Base-by-base conservation (phyloP, 2,329 filamentous ascomycete genomes). In the Exophiala alcalophila region DNA sequence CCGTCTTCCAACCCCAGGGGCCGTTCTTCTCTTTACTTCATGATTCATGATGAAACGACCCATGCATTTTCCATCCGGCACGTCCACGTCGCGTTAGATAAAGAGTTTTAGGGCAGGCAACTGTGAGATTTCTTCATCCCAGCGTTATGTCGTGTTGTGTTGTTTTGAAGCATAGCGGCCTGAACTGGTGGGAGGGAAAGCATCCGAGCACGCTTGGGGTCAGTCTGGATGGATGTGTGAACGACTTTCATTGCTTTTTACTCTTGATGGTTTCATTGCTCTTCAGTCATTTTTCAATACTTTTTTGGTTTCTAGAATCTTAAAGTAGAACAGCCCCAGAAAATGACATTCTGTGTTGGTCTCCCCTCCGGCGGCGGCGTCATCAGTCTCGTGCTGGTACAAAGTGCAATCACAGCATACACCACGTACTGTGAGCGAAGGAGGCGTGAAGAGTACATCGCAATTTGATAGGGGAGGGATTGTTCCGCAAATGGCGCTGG, bases 31-130 rank as follows among this genome's bases (percentile, higher is more conserved):
- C 30, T 15, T 26, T 41, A 24, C 32, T 21, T 28, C 21, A 49
- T 25, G 33, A 44, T 28, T 45, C 28, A 49, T 41, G 41, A 42
- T 32, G 41, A 40, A 15, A 35, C 35, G 40, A 43, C 23, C n/a
- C 16, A 16, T 29, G 43, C 33, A 43, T 46, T 43, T 36, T 39
- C 26, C 8, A 4, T 27, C 43, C n/a, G n/a, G n/a, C 19, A 41
- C 21, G 27, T 33, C 45, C 14, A 39, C 27, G 39, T 39, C 30
- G 21, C 45, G 31, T 32, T 47, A 50, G 44, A 50, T 26, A 33
- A 44, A 47, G 28, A 42, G 20, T 39, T 44, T 40, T n/a, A n/a
- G n/a, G 19, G 40, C 48, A 47, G 48, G 48, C 48, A 44, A 44
- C 44, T 50, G 43, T 50, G 40, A 34, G 40, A 40, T 43, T 39